Evolutionary conservation across 2,329 filamentous ascomycete species (phyloP).

Genomic region (Sarocladiaceae sp.): DNA sequence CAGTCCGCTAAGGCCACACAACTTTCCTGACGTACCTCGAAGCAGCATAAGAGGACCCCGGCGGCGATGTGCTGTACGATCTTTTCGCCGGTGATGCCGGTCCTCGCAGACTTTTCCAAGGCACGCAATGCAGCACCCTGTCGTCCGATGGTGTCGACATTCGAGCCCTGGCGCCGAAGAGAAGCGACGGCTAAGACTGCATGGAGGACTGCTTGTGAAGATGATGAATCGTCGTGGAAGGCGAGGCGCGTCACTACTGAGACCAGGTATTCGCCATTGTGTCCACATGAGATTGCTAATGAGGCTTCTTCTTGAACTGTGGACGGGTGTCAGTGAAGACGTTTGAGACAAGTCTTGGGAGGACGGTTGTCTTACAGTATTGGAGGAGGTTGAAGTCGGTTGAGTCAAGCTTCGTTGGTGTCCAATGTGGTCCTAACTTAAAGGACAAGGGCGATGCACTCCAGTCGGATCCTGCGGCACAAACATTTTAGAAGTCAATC

Average conservation of each 20-base stretch:
- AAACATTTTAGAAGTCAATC: no score
- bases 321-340: no score
- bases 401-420: background rate
- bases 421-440: background rate
- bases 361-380: slow-evolving; percentile 8
- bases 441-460: background rate
- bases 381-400: background rate
- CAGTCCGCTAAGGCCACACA: no score
- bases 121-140: slow-evolving; percentile 6
- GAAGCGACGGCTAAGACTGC: slow-evolving; percentile 9
- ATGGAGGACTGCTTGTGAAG: slow-evolving; percentile 5
- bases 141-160: background rate
- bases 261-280: background rate
- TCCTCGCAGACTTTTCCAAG: slow-evolving; percentile 2
- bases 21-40: slow-evolving; percentile 10
- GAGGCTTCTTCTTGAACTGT: background rate
- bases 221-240: slow-evolving; percentile 6
- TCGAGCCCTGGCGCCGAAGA: slow-evolving; percentile 8
- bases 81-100: background rate
- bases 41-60: slow-evolving; percentile 7
- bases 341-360: no score
- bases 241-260: slow-evolving; percentile 6
- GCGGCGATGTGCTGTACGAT: slow-evolving; percentile 10
- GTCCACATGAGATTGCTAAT: background rate
- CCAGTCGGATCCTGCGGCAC: no score